Conservation (phyloP, 139 green algal species). For the Desmodesmus armatus region DNA sequence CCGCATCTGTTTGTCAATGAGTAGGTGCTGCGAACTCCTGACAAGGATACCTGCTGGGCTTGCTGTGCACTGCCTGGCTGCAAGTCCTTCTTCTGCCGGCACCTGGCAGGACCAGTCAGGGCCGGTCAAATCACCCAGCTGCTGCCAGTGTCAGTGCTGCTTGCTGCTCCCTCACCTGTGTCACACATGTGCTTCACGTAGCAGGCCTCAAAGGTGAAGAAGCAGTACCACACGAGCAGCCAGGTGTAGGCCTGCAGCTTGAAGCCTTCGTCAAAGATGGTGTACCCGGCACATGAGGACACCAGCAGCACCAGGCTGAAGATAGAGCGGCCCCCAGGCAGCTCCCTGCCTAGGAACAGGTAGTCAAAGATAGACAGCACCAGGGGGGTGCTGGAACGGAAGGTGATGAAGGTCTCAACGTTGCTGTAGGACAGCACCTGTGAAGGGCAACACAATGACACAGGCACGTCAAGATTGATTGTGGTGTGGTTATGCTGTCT, state of each 20-base stretch:
- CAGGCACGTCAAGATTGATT: too few relatives aligned
- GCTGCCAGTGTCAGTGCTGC: neutral
- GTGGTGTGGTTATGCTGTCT: too few relatives aligned
- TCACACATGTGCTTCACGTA: slow-evolving; percentile 85
- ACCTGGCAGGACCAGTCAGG: neutral
- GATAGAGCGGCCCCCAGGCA: slow-evolving; percentile 50
- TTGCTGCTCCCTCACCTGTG: too few relatives aligned
- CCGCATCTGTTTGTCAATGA: too few relatives aligned
- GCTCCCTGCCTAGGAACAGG: slow-evolving; percentile 70
- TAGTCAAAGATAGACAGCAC: slow-evolving; percentile 81
- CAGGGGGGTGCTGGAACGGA: slow-evolving; percentile 68
- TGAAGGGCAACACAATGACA: too few relatives aligned
- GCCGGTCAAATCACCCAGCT: too few relatives aligned
- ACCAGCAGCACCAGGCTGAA: slow-evolving; percentile 26
- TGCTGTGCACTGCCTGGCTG: too few relatives aligned
- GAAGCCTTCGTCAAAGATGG: slow-evolving; percentile 49
- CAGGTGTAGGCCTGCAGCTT: slow-evolving; percentile 32
- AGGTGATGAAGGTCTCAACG: slow-evolving; percentile 91
- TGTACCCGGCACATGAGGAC: slow-evolving; percentile 19
- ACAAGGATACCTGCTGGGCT: too few relatives aligned
- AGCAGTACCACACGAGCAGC: slow-evolving; percentile 57
- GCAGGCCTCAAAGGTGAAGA: slow-evolving; percentile 77
- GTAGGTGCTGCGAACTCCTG: too few relatives aligned
- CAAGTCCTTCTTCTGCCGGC: neutral
- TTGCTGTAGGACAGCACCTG: slow-evolving; percentile 71